Base-by-base conservation (phyloP, 305 asterid species). In the Plantago rigida region DNA sequence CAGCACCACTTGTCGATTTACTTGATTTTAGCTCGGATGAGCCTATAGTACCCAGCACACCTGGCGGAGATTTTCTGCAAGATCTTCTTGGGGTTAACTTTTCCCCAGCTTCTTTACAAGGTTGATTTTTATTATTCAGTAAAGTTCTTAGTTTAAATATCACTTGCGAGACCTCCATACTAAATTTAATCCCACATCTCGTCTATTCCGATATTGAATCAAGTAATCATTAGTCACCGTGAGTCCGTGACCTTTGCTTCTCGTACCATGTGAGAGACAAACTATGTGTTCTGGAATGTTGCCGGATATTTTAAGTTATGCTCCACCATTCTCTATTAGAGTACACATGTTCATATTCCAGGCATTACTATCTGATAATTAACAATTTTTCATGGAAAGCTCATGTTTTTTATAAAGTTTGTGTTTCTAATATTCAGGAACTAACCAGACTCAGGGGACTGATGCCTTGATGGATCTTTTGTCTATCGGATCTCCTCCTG, bases 1-100 rank as follows among this genome's bases (percentile, higher is more conserved):
- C 86, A 44, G 77, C 92, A 66, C 99, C 96, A 22, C 90, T 93
- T 46, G 80, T 84, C 64, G 96, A 93, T 76, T 81, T 89, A 62
- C 89, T 89, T 49, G 99, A 89, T 78, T 77, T 93, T 64, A 77
- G 82, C 72, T 81, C 90, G 8, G 96, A 89, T 62, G 97, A 87
- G 49, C 69, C 65, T 50, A 86, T 91, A 1, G 80, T 75, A 56
- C 71, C 94, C 56, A 79, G 81, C 77, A 49, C 87, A 52, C 78
- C 94, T 60, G 92, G 87, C 19, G 87, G 82, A 72, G 85, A 84
- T 66, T 79, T 84, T 75, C 96, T 89, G 65, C 87, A 85, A 48
- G 96, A 87, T 79, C 92, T 93, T 77, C 89, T 93, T 65, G 96
- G 94, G 46, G 84, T 81, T 58, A 90, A 85, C 82, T 49, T 79